Percentiles rank a stretch among this genome's conserved stretches.
Conservation (phyloP, 2,329 filamentous ascomycete species). For the Aspergillus proliferans region DNA sequence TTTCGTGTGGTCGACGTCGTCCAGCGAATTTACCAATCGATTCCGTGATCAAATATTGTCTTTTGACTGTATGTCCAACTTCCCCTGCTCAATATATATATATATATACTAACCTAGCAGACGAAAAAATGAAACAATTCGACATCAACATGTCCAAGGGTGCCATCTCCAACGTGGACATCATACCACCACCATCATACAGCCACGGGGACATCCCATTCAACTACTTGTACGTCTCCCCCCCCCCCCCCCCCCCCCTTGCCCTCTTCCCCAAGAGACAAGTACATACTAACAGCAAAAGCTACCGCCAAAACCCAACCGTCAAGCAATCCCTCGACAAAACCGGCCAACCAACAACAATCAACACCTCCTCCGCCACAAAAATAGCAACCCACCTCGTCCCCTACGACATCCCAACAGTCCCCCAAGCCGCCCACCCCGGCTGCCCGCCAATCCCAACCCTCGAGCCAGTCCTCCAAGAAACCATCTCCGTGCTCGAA, state of each 20-base stretch:
- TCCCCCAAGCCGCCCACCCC: conserved; percentile 56
- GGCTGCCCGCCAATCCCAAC: conserved; percentile 47
- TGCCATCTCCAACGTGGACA: conserved; percentile 55
- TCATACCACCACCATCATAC: conserved; percentile 74
- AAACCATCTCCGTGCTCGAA: conserved; percentile 59
- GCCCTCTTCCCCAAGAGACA: conserved; percentile 2
- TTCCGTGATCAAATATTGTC: conserved; percentile 66
- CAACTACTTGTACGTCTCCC: conserved; percentile 47
- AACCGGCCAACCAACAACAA: conserved; percentile 53
- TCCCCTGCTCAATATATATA: background rate
- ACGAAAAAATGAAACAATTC: conserved; percentile 58
- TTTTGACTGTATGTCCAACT: conserved; percentile 54
- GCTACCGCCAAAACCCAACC: conserved; percentile 79
- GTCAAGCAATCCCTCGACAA: conserved; percentile 58
- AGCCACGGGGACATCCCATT: conserved; percentile 69
- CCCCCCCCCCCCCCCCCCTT: background rate
- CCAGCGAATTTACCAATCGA: conserved; percentile 63
- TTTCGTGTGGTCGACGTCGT: conserved; percentile 70
- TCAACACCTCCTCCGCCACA: conserved; percentile 52
- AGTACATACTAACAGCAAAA: conserved; percentile 25
- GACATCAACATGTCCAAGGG: conserved; percentile 59
- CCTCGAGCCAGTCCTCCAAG: conserved; percentile 54
- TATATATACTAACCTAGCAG: conserved; percentile 25
- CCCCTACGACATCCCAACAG: conserved; percentile 55
- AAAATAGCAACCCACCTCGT: conserved; percentile 56